Conservation (phyloP, 352 stramenopile species). For the Bremia lactucae region DNA sequence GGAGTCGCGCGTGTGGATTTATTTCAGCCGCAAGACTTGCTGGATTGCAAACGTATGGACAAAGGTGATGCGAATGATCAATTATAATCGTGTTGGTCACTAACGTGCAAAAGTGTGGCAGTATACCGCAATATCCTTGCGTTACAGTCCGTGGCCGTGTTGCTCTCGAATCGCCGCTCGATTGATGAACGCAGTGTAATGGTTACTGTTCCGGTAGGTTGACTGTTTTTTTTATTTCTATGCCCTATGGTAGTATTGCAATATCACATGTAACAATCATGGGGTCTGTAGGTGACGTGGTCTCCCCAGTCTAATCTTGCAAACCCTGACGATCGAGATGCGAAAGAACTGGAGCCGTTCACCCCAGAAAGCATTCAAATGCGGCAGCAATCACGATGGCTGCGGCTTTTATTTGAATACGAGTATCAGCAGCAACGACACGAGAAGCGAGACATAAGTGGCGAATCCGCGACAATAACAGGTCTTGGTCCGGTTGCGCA, state of each 20-base stretch:
- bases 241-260: no score
- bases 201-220: slow-evolving; percentile 19
- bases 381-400: slow-evolving; percentile 52
- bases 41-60: slow-evolving; percentile 43
- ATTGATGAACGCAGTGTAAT: slow-evolving; percentile 73
- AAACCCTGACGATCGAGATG: slow-evolving; percentile 25
- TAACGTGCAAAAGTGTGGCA: slow-evolving; percentile 23
- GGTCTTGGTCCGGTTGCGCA: slow-evolving; percentile 57
- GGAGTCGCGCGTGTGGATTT: slow-evolving; percentile 47
- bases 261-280: no score
- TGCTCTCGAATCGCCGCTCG: slow-evolving; percentile 64
- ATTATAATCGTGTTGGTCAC: no score
- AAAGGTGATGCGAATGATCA: slow-evolving; percentile 46
- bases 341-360: slow-evolving; percentile 25
- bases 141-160: slow-evolving; percentile 57
- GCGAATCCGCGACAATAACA: slow-evolving; percentile 24
- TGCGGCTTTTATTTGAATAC: slow-evolving; percentile 51
- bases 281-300: no score
- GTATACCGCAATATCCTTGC: slow-evolving; percentile 76
- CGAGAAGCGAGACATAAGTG: slow-evolving; percentile 21
- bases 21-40: slow-evolving; percentile 65
- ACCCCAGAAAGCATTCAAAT: slow-evolving; percentile 34
- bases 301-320: slow-evolving; percentile 33
- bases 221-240: neutral
- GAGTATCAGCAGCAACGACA: slow-evolving; percentile 53